Evolutionary conservation across 106 monocot species (phyloP), one percentile per base, ranked within the genome.

Genomic region (Gastrodia elata): DNA sequence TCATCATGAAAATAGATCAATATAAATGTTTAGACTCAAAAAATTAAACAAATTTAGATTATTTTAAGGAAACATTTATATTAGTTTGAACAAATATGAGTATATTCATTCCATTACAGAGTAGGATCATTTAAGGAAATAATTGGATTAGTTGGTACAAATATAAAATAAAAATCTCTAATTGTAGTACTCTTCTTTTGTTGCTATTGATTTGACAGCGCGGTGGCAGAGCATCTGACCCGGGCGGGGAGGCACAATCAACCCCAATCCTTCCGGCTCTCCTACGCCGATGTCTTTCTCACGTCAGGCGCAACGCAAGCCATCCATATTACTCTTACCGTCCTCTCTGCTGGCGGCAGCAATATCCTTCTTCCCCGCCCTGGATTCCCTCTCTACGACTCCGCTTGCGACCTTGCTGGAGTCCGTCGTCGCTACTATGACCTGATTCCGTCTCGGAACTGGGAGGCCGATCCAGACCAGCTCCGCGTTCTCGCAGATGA

Each of bases 331-430:
- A 55, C 36, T 72, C 34, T 84, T 26, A 83, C 88, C 2, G 83
- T 82, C 26, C 77, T 97, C 18, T 86, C 86, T 0, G 41, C 77
- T 18, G 84, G 75, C 8, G 88, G 88, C n/a, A 64, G 73, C 78
- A 97, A 97, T 76, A 14, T 97, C 1, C 88, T 92, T 0, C 84
- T 92, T 16, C 96, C 96, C 8, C 82, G 92, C 0, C 96, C 96
- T 0, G 96, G 96, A 6, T 97, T 92, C 75, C 82, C 92, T 13
- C 80, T 80, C 3, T 97, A 97, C 83, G 92, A 90, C 71, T 70
- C 89, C 18, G 82, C 81, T 22, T 93, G 92, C 65, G 86, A 84
- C 57, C 28, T 90, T 35, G 28, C 39, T 43, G 84, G 87, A 24
- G 37, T 92, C 30, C 89, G 88, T 71, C 68, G 84, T n/a, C 68